phyloP scores from a whole-genome alignment of 352 stramenopile species.

The Phytophthora tubulina region DNA sequence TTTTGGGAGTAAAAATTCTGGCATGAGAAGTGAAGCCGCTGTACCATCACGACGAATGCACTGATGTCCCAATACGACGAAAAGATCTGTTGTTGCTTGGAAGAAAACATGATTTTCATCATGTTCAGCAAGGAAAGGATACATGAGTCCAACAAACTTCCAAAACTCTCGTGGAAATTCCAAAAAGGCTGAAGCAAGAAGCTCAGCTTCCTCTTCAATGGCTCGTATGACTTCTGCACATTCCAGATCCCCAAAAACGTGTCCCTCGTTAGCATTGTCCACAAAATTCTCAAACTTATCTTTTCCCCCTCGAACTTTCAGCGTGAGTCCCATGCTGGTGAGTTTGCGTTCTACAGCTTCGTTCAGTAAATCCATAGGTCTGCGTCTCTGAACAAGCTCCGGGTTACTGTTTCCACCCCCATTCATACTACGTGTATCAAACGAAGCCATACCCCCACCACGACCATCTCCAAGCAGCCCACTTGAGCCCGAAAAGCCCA shows the following conservation, averaged over 20 bases:
- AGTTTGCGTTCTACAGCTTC: conserved; percentile 58
- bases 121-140: conserved; percentile 60
- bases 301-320: conserved; percentile 57
- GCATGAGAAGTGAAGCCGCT: conserved; percentile 56
- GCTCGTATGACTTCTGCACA: conserved; percentile 46
- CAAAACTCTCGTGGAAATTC: conserved; percentile 88
- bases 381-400: conserved; percentile 66
- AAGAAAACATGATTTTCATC: conserved; percentile 63
- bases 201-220: conserved; percentile 57
- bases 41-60: conserved; percentile 58
- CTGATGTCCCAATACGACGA: conserved; percentile 54
- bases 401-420: conserved; percentile 29
- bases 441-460: conserved; percentile 33
- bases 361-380: conserved; percentile 71
- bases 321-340: conserved; percentile 28
- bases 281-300: conserved; percentile 83
- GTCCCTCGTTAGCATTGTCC: conserved; percentile 53
- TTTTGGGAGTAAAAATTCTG: conserved; percentile 65
- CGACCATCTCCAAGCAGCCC: conserved; percentile 33
- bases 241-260: conserved; percentile 50
- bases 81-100: conserved; percentile 36
- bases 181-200: conserved; percentile 71
- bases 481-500: conserved; percentile 32
- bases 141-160: conserved; percentile 67
- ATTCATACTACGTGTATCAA: conserved; percentile 43